A percentile compares a stretch with the other conserved stretches of the same genome.
Conservation (phyloP, 169 alveolate species). For the Neospora caninum region DNA sequence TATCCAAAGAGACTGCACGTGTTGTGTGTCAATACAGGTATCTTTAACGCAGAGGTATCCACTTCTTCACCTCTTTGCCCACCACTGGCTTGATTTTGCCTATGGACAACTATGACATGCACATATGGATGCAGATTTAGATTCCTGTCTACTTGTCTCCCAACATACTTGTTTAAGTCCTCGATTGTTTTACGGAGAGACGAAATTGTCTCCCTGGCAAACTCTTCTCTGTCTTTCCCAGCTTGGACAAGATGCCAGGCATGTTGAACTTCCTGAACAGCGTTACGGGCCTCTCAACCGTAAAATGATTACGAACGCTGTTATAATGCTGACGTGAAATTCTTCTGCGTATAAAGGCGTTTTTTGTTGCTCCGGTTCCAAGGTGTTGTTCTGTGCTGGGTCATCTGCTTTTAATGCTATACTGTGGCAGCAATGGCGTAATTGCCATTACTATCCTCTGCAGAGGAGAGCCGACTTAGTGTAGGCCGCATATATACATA, state of each 20-base stretch:
- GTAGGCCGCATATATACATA: too few relatives aligned
- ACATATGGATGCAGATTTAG: too few relatives aligned
- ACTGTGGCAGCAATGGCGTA: too few relatives aligned
- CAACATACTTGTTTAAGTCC: slow-evolving; percentile 71
- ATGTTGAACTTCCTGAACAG: slow-evolving; percentile 78
- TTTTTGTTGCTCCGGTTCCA: background rate
- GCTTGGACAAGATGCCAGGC: slow-evolving; percentile 84
- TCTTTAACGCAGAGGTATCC: too few relatives aligned
- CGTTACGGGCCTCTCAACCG: background rate
- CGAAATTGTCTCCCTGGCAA: slow-evolving; percentile 77
- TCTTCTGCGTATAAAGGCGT: too few relatives aligned
- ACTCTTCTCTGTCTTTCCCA: slow-evolving; percentile 81
- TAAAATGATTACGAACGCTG: background rate
- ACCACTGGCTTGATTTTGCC: too few relatives aligned
- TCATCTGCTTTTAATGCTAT: background rate
- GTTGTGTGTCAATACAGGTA: too few relatives aligned
- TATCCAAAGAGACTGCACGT: too few relatives aligned
- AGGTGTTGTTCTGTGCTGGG: background rate
- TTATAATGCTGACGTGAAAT: background rate
- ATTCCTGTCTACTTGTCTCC: background rate
- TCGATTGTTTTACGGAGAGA: slow-evolving; percentile 76
- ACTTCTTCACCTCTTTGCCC: too few relatives aligned
- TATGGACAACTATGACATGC: too few relatives aligned
- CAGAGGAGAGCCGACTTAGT: too few relatives aligned
- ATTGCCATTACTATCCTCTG: too few relatives aligned